A percentile compares a stretch with the other conserved stretches of the same genome.
phyloP scores from a whole-genome alignment of 129 eudicot species.

The Flaveria trinervia region DNA sequence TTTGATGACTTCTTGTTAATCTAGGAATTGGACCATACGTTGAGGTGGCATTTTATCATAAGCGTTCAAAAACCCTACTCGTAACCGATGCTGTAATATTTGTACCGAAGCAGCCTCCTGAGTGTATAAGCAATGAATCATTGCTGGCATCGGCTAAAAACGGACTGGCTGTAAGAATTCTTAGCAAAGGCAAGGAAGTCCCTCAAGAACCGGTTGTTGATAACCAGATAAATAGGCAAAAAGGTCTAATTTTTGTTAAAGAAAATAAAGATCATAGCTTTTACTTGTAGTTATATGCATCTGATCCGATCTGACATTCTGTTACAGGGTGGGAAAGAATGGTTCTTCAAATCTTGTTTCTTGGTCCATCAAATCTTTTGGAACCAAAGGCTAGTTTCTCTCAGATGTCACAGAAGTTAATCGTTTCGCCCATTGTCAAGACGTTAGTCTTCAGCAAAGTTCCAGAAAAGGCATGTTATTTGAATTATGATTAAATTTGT shows the following conservation, averaged over 20 bases:
- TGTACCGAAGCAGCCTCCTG: slow-evolving; percentile 91
- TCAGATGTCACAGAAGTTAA: slow-evolving; percentile 96
- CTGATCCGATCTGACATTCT: not conserved
- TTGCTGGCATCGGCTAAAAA: slow-evolving; percentile 85
- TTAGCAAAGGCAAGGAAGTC: slow-evolving; percentile 86
- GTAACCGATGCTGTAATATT: slow-evolving; percentile 94
- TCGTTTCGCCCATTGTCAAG: slow-evolving; percentile 95
- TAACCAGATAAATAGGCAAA: slow-evolving; percentile 68
- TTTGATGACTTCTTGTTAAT: slow-evolving; percentile 1
- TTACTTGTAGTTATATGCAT: slow-evolving; percentile 22
- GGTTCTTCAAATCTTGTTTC: slow-evolving; percentile 98
- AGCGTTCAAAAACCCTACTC: slow-evolving; percentile 75
- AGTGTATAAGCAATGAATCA: slow-evolving; percentile 79
- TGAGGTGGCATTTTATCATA: slow-evolving; percentile 97
- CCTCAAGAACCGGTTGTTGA: slow-evolving; percentile 85
- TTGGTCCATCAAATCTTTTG: slow-evolving; percentile 93
- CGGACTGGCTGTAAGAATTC: slow-evolving; percentile 91
- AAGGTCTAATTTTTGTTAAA: slow-evolving; percentile 51
- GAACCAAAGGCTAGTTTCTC: slow-evolving; percentile 91
- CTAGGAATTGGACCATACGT: slow-evolving; percentile 98
- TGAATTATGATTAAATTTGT: not conserved
- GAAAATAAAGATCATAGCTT: slow-evolving; percentile 1
- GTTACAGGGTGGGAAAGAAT: slow-evolving; percentile 96
- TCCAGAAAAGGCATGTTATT: slow-evolving; percentile 83
- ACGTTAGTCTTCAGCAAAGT: slow-evolving; percentile 97